Base-by-base conservation (phyloP, 768 basidiomycete species). In the Daedalea quercina region DNA sequence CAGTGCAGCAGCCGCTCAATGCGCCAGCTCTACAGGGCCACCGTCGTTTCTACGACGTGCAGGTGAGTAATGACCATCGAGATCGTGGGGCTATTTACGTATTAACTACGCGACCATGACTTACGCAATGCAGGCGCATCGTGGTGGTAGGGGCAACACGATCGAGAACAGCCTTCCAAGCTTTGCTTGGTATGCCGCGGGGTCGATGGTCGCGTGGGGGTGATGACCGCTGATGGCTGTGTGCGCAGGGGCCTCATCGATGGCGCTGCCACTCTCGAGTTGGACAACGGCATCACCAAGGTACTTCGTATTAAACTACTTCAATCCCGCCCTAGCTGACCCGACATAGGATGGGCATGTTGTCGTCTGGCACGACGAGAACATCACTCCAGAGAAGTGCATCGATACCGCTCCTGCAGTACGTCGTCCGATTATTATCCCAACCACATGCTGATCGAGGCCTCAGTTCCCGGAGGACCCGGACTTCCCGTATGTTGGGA, bases 291-390 rank as follows among this genome's bases (percentile, higher is more conserved):
- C 1, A 76, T 90, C 53, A 87, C 87, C 8, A 80, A 78, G 73
- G 86, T n/a, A n/a, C n/a, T 81, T 42, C 11, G 34, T 20, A 9
- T 46, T 12, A n/a, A n/a, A n/a, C n/a, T n/a, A n/a, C n/a, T n/a
- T n/a, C n/a, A n/a, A n/a, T n/a, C n/a, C n/a, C n/a, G n/a, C n/a
- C n/a, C n/a, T n/a, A n/a, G n/a, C n/a, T n/a, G n/a, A n/a, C n/a
- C n/a, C n/a, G n/a, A n/a, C n/a, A 33, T 35, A 88, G 86, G 90
- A 92, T 63, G 87, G 85, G 12, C 76, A 77, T 45, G 82, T 86
- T 15, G 73, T 92, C 40, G 85, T 91, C 13, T 90, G 85, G 85
- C 89, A 92, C 60, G 89, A 92, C 67, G 81, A 83, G 66, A 69
- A 70, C 41, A 85, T 92, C 55, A 64, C 68, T 2, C 57, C 78